A percentile compares a stretch with the other conserved stretches of the same genome.
Conservation (phyloP, 305 asterid genomes). For the Fraxinus nigra region DNA sequence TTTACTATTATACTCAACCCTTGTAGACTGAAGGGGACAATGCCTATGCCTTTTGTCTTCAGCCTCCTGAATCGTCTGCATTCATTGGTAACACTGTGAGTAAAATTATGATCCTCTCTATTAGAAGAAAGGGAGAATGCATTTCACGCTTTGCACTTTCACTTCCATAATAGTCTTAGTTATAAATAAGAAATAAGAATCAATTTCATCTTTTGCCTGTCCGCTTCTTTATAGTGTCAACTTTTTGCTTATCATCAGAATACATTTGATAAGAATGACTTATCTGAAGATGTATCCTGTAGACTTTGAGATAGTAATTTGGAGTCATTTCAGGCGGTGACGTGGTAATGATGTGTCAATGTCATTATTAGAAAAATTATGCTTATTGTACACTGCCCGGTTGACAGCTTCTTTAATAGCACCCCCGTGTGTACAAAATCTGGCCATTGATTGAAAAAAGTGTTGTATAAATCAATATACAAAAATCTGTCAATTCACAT, state of each 20-base stretch:
- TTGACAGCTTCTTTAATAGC: background rate
- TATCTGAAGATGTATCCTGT: background rate
- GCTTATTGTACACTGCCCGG: background rate
- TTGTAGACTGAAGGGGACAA: conserved; percentile 70
- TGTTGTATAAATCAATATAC: background rate
- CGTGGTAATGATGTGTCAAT: background rate
- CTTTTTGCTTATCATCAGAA: background rate
- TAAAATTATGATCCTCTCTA: conserved; percentile 18
- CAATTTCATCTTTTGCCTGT: background rate
- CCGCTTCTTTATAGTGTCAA: background rate
- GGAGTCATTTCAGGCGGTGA: background rate
- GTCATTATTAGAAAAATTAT: background rate
- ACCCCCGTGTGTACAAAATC: background rate
- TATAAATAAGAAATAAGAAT: background rate
- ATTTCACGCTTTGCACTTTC: background rate
- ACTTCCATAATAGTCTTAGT: background rate
- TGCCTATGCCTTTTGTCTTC: conserved; percentile 88
- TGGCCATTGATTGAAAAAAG: background rate
- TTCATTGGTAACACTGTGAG: conserved; percentile 96
- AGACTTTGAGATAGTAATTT: background rate
- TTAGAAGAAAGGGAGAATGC: background rate
- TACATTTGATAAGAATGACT: background rate
- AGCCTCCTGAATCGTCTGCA: conserved; percentile 92
- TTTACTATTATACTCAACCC: conserved; percentile 15
- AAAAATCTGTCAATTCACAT: background rate